Evolutionary conservation across 345 rosid genomes (phyloP).

Genomic region (Noccaea bulbosa): DNA sequence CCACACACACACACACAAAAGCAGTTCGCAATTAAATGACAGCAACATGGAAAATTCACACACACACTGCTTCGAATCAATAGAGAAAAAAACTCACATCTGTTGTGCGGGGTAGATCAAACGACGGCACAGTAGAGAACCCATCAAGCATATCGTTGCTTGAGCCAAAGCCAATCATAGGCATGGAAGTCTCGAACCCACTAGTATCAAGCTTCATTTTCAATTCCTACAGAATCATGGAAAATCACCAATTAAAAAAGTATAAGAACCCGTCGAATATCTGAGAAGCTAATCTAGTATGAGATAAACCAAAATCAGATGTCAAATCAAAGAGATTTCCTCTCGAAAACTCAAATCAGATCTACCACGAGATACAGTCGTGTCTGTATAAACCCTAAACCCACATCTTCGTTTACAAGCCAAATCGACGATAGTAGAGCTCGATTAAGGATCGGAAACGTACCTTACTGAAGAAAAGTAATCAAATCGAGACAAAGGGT

Average conservation of each 20-base stretch:
- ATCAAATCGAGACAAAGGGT: conserved; percentile 27
- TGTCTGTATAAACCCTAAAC: neutral
- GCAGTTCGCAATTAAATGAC: conserved; percentile 26
- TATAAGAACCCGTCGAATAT: neutral
- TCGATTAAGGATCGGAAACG: conserved; percentile 14
- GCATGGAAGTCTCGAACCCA: conserved; percentile 66
- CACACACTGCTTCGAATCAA: neutral
- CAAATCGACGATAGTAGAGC: conserved; percentile 8
- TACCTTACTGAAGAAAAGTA: conserved; percentile 38
- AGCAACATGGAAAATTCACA: neutral
- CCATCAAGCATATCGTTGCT: conserved; percentile 51
- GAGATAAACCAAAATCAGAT: neutral
- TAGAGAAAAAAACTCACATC: conserved; percentile 59
- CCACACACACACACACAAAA: conserved; percentile 7
- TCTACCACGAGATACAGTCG: conserved; percentile 27
- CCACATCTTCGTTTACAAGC: neutral
- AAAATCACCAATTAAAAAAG: neutral
- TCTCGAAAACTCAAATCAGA: conserved; percentile 22
- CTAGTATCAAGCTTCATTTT: conserved; percentile 89
- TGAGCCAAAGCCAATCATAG: conserved; percentile 42
- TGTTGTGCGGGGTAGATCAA: conserved; percentile 64
- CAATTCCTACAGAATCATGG: conserved; percentile 24
- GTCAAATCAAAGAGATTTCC: conserved; percentile 3
- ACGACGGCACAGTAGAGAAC: conserved; percentile 58
- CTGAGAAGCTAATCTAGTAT: neutral